Percentiles rank a stretch among this genome's conserved stretches.
These are phyloP conservation scores for Crataegus laevigata DNA, from an alignment of 306 rosid species.

Conservation along the genomic window DNA sequence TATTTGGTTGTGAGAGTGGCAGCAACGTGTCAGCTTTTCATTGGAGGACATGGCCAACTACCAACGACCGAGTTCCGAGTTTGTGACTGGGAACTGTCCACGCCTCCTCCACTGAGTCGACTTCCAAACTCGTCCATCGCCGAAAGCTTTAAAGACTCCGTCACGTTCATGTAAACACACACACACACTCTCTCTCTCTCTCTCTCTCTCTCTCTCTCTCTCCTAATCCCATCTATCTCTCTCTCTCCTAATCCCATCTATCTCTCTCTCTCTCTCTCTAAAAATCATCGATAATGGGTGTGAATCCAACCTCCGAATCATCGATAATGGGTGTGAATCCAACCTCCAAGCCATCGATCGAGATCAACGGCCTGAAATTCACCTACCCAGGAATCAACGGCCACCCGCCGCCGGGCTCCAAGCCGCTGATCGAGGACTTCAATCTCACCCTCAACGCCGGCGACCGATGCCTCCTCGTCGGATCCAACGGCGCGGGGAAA, in stretches of 20 bases:
- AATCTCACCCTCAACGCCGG: conserved; percentile 60
- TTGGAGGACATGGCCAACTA: neutral
- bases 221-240: neutral
- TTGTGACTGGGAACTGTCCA: neutral
- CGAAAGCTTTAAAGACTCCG: neutral
- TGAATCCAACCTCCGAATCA: conserved; percentile 19
- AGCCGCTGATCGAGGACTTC: conserved; percentile 70
- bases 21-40: neutral
- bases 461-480: conserved; percentile 83
- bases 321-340: conserved; percentile 35
- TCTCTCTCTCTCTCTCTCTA: neutral
- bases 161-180: neutral
- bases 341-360: conserved; percentile 34
- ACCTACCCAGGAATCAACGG: conserved; percentile 96
- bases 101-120: neutral
- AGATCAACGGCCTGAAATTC: conserved; percentile 53
- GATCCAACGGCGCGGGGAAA: conserved; percentile 97
- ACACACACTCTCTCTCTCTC: neutral
- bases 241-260: neutral
- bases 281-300: conserved; percentile 24
- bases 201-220: neutral
- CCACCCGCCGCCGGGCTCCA: conserved; percentile 81
- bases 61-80: neutral
- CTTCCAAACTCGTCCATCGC: neutral
- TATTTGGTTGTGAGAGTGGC: too few species aligned